A percentile compares a stretch with the other conserved stretches of the same genome.
Conservation (phyloP, 2,329 filamentous ascomycete genomes). For the Aspergillus pseudotamarii region DNA sequence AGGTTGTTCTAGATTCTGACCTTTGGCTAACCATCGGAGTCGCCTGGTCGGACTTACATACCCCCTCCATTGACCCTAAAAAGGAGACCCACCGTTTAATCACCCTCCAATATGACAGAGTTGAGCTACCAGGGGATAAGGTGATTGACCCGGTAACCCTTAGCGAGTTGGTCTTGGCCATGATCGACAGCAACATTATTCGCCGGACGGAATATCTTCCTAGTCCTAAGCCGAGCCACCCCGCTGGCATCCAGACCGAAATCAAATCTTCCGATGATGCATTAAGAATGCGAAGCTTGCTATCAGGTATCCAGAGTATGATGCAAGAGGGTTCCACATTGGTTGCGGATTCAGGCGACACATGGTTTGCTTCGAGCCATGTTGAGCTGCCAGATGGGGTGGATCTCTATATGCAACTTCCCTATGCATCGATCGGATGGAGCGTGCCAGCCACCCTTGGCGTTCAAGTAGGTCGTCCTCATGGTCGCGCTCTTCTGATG, state of each 20-base stretch:
- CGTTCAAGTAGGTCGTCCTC: slow-evolving; percentile 10
- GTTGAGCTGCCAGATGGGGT: slow-evolving; percentile 7
- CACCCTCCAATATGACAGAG: neutral
- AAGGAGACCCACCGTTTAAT: slow-evolving; percentile 7
- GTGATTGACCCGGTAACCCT: neutral
- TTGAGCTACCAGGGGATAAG: neutral
- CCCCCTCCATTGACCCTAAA: neutral
- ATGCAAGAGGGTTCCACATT: slow-evolving; percentile 1
- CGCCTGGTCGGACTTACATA: slow-evolving; percentile 10
- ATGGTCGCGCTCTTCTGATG: slow-evolving; percentile 70
- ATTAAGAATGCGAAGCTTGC: neutral
- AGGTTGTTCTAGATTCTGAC: slow-evolving; percentile 3
- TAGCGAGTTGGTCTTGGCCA: neutral
- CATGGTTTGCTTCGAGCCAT: slow-evolving; percentile 12
- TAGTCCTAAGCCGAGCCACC: neutral
- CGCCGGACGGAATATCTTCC: neutral
- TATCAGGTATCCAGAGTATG: slow-evolving; percentile 8
- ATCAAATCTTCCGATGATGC: neutral
- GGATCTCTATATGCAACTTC: slow-evolving; percentile 11
- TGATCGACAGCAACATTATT: slow-evolving; percentile 2
- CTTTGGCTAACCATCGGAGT: slow-evolving; percentile 9
- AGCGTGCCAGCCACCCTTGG: slow-evolving; percentile 11
- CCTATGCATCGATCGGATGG: slow-evolving; percentile 17
- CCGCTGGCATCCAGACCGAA: neutral
- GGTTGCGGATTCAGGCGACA: slow-evolving; percentile 13